Percentiles rank a stretch among this genome's conserved stretches.
These are phyloP conservation scores for Zymoseptoria pseudotritici DNA, from an alignment of 2,329 filamentous ascomycete genomes.

Conservation along the genomic window DNA sequence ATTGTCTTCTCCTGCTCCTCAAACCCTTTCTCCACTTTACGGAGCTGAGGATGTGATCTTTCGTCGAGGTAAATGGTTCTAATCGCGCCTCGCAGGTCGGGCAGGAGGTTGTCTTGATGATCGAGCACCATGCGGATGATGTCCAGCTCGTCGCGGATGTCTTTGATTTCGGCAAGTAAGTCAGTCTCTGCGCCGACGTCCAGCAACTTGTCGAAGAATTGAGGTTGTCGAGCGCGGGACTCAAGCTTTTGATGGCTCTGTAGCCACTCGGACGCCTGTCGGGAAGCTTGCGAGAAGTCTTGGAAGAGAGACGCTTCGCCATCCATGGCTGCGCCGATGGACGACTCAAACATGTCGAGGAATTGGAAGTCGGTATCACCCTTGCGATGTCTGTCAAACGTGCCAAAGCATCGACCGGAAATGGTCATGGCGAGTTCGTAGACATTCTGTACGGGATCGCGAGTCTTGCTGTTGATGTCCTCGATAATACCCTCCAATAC, in stretches of 20 bases:
- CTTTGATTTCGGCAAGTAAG: constrained; percentile 57
- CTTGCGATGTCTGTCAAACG: constrained; percentile 47
- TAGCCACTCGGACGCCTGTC: constrained; percentile 41
- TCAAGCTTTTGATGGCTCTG: constrained; percentile 14
- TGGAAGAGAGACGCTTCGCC: constrained; percentile 45
- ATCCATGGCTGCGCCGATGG: constrained; percentile 47
- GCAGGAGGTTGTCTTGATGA: constrained; percentile 42
- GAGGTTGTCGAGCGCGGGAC: constrained; percentile 21
- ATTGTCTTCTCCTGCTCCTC: constrained; percentile 52
- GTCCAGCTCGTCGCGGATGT: constrained; percentile 60
- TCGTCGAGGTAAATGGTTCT: constrained; percentile 32
- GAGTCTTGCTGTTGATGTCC: constrained; percentile 58
- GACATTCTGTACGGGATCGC: constrained; percentile 51
- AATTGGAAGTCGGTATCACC: constrained; percentile 53
- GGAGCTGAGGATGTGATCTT: constrained; percentile 29
- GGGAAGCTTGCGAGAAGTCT: constrained; percentile 52
- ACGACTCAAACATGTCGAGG: constrained; percentile 60
- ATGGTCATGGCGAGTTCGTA: constrained; percentile 58
- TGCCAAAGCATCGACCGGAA: constrained; percentile 39
- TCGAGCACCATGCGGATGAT: constrained; percentile 51
- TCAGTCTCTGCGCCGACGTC: constrained; percentile 56
- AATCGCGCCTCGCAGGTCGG: constrained; percentile 42
- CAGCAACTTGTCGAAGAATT: constrained; percentile 50
- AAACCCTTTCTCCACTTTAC: constrained; percentile 44
- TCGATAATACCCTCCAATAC: constrained; percentile 57